Conservation (phyloP, 345 rosid genomes). For the Combretum micranthum region DNA sequence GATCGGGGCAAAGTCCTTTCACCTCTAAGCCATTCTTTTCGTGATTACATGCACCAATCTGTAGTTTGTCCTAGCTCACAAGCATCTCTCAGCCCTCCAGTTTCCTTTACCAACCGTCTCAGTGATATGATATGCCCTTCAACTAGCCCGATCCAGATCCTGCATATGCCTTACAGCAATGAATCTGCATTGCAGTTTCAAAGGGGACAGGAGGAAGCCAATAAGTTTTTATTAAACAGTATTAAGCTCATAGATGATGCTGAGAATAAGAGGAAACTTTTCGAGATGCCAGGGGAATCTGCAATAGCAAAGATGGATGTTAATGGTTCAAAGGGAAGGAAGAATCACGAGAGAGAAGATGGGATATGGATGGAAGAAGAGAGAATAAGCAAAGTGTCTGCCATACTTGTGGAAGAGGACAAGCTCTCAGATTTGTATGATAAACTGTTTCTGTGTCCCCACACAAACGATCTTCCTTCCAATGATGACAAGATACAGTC, state of each 20-base stretch:
- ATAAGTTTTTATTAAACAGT: conserved; percentile 21
- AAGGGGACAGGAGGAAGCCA: conserved; percentile 30
- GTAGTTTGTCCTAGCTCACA: conserved; percentile 3
- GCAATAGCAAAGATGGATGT: conserved; percentile 13
- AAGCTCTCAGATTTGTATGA: conserved; percentile 63
- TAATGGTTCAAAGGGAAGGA: conserved; percentile 41
- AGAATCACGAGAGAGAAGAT: conserved; percentile 39
- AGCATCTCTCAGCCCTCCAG: conserved; percentile 14
- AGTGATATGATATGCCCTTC: conserved; percentile 23
- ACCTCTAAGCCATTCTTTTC: neutral
- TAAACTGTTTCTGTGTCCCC: conserved; percentile 28
- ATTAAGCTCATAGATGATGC: conserved; percentile 10
- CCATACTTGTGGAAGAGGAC: conserved; percentile 26
- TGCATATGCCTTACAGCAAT: conserved; percentile 14
- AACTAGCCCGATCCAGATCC: conserved; percentile 24
- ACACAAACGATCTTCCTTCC: neutral
- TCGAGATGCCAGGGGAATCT: conserved; percentile 17
- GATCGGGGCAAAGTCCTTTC: too few species aligned
- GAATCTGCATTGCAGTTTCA: conserved; percentile 30
- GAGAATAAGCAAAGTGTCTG: conserved; percentile 50
- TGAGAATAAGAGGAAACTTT: conserved; percentile 14
- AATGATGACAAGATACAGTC: conserved; percentile 1
- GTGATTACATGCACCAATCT: neutral
- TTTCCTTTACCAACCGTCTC: neutral
- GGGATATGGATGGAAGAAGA: conserved; percentile 37